Base-by-base conservation (phyloP, 2,329 filamentous ascomycete genomes). In the Aureobasidium sp. region DNA sequence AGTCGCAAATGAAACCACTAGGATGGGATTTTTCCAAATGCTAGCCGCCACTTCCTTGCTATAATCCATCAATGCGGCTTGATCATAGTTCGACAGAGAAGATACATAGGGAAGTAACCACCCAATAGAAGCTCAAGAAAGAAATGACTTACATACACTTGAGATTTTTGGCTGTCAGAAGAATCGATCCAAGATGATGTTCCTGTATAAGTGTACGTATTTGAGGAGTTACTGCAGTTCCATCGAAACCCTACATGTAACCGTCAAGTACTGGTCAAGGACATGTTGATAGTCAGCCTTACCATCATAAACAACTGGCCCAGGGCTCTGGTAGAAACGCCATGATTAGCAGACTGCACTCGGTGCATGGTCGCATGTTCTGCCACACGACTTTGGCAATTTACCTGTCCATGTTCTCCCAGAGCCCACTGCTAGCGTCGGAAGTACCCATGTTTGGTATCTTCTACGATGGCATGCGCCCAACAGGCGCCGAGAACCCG, bases 101-200 rank as follows among this genome's bases (percentile, higher is more conserved):
- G 7, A 10, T 37, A 25, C 27, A 53, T 40, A 53, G 5, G 21
- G 23, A 23, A 29, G 49, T 29, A 15, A 29, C 35, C 21, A 21
- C 15, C 31, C 35, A 8, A 8, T 11, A 9, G 17, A 19, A 3
- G 11, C 21, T 23, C 11, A 11, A 27, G 11, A 40, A 38, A 31
- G n/a, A 53, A 53, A 29, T 38, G n/a, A 61, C 47, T 45, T 46
- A 69, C 79, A 73, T 74, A 93, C 89, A 89, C 79, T 90, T 90
- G 58, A 93, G 78, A 66, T 94, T 94, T 77, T 92, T 93, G 64
- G 88, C 88, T 40, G 89, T 92, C 64, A 94, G 76, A 62, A 91
- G 79, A 69, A 97, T 89, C 57, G 90, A 94, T 60, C 94, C 94
- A 50, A 99, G 80, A 72, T 97, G 89, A 71, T 93, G 85, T 66